Percentiles rank a stretch among this genome's conserved stretches.
phyloP scores from a whole-genome alignment of 768 basidiomycete genomes.

The Coprinopsis strossmayeri region DNA sequence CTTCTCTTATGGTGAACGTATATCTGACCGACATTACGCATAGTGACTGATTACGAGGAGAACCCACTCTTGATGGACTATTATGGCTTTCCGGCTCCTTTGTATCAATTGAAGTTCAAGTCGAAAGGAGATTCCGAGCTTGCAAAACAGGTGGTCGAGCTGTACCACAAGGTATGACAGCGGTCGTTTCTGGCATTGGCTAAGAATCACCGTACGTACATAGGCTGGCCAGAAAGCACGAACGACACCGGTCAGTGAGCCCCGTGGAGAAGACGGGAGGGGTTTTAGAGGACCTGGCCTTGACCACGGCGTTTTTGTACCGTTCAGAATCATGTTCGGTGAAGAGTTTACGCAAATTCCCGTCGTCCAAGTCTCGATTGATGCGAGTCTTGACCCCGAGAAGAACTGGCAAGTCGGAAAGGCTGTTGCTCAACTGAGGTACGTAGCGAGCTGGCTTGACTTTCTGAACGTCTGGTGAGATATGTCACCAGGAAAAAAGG shows the following conservation, averaged over 20 bases:
- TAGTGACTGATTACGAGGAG: constrained; percentile 74
- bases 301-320: constrained; percentile 78
- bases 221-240: constrained; percentile 52
- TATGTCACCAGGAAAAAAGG: constrained; percentile 46
- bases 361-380: constrained; percentile 66
- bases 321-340: constrained; percentile 76
- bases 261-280: constrained; percentile 59
- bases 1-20: neutral
- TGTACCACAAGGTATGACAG: constrained; percentile 43
- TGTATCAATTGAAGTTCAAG: constrained; percentile 62
- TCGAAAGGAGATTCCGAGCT: constrained; percentile 57
- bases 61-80: constrained; percentile 72
- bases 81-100: constrained; percentile 53
- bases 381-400: constrained; percentile 50
- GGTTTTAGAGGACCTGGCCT: constrained; percentile 60
- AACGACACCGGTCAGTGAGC: constrained; percentile 40
- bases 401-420: constrained; percentile 62
- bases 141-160: constrained; percentile 51
- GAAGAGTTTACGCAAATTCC: constrained; percentile 55
- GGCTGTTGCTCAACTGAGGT: constrained; percentile 55
- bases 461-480: constrained; percentile 12
- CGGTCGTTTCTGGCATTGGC: neutral
- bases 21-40: neutral
- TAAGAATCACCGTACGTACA: neutral
- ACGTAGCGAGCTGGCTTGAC: constrained; percentile 12